Conservation (phyloP, 805 yeast species). For the Ogataea haglerorum region DNA sequence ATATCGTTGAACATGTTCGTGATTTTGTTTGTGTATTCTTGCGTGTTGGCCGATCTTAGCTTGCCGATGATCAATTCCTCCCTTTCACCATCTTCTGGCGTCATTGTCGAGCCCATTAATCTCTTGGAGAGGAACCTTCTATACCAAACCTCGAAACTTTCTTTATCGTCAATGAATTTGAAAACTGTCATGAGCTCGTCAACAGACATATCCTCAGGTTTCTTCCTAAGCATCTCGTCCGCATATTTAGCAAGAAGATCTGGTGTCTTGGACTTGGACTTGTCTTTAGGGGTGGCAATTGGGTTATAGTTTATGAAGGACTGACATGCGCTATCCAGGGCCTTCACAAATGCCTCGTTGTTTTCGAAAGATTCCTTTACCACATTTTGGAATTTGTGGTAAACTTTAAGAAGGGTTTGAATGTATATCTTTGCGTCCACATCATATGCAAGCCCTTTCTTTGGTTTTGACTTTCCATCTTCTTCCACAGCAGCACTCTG, state of each 20-base stretch:
- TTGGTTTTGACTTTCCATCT: constrained; percentile 19
- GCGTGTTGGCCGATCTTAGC: constrained; percentile 83
- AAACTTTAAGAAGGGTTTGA: constrained; percentile 67
- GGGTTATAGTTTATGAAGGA: constrained; percentile 77
- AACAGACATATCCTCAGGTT: constrained; percentile 67
- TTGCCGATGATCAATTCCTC: constrained; percentile 84
- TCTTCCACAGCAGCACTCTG: constrained; percentile 21
- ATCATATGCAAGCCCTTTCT: constrained; percentile 32
- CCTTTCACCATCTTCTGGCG: constrained; percentile 78
- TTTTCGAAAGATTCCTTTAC: constrained; percentile 66
- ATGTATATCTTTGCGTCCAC: constrained; percentile 79
- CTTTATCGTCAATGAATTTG: constrained; percentile 87
- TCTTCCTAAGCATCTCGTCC: constrained; percentile 76
- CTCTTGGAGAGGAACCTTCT: constrained; percentile 86
- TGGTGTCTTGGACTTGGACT: constrained; percentile 74
- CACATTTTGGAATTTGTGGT: constrained; percentile 61
- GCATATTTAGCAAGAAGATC: constrained; percentile 87
- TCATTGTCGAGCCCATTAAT: constrained; percentile 67
- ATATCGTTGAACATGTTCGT: constrained; percentile 96
- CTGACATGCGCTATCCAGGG: constrained; percentile 86
- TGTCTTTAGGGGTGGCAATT: constrained; percentile 67
- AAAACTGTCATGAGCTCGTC: constrained; percentile 85
- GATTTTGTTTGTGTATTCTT: constrained; percentile 90
- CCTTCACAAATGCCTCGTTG: constrained; percentile 76
- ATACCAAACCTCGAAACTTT: constrained; percentile 90